Evolutionary conservation across 129 eudicot species (phyloP).

Genomic region (Ambrosia trifida): DNA sequence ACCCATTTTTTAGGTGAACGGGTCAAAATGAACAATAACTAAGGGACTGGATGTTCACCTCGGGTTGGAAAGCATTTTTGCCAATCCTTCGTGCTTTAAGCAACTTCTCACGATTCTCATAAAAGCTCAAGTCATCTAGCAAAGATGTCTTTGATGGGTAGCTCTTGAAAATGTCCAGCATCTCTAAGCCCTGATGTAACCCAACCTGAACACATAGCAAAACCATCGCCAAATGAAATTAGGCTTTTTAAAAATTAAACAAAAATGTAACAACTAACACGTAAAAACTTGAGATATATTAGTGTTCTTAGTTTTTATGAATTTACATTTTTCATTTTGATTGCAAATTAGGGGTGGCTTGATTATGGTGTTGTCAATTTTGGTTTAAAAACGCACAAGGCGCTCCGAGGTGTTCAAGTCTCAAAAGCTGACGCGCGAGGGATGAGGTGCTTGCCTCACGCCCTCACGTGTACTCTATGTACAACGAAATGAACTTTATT

Average conservation of each 20-base stretch:
- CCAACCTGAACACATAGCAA: constrained; percentile 51
- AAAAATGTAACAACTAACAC: background rate
- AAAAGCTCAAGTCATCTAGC: constrained; percentile 74
- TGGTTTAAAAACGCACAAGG: too few relatives aligned
- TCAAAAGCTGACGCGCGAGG: too few relatives aligned
- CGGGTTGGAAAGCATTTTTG: constrained; percentile 38
- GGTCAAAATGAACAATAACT: background rate
- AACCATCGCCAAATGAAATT: background rate
- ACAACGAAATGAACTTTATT: too few relatives aligned
- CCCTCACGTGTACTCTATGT: too few relatives aligned
- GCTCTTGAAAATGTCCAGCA: constrained; percentile 77
- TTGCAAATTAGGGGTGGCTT: background rate
- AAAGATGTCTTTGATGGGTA: constrained; percentile 57
- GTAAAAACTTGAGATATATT: background rate
- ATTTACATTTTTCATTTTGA: background rate
- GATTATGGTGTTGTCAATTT: background rate
- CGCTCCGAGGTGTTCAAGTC: too few relatives aligned
- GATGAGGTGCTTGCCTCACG: too few relatives aligned
- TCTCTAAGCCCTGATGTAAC: constrained; percentile 74
- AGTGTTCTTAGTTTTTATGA: background rate
- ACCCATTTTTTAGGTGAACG: background rate
- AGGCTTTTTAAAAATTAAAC: constrained; percentile 4
- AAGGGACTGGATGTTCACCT: constrained; percentile 11
- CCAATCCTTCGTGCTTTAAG: constrained; percentile 52
- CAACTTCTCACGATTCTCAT: constrained; percentile 62